Percentiles rank a stretch among this genome's conserved stretches.
Evolutionary conservation across 176 grass and related monocot species (phyloP).

Genomic region (Themeda triandra): DNA sequence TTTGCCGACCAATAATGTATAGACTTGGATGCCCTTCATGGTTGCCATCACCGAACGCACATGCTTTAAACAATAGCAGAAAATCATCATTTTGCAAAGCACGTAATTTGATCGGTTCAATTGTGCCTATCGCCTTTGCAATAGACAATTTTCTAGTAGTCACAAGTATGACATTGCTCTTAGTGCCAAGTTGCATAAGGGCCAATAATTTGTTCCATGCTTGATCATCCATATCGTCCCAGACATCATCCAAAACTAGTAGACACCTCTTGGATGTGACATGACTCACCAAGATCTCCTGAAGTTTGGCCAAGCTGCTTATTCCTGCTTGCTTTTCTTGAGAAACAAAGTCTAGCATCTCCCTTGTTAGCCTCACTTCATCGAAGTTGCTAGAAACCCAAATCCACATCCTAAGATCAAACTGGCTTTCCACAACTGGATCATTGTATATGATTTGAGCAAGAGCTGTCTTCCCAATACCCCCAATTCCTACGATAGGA

Average conservation of each 20-base stretch:
- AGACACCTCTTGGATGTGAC: not conserved
- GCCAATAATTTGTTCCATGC: constrained; percentile 5
- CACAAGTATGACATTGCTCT: constrained; percentile 12
- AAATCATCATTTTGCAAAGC: not conserved
- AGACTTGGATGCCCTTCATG: not conserved
- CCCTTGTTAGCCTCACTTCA: not conserved
- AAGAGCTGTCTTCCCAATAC: constrained; percentile 30
- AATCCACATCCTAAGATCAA: constrained; percentile 15
- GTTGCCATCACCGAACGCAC: constrained; percentile 50
- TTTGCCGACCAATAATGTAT: not conserved
- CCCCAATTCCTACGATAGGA: constrained; percentile 23
- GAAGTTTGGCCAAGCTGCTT: not conserved
- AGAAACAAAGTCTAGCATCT: constrained; percentile 12
- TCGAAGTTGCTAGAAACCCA: not conserved
- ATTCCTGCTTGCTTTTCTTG: not conserved
- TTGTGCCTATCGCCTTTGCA: constrained; percentile 19
- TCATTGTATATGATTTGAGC: constrained; percentile 3
- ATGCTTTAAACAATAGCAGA: constrained; percentile 12
- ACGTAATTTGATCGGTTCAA: not conserved
- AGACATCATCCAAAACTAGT: constrained; percentile 40
- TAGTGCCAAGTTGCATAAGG: not conserved
- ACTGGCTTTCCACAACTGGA: not conserved
- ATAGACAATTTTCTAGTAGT: constrained; percentile 23
- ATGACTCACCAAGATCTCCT: not conserved
- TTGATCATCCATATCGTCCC: not conserved